Base-by-base conservation (phyloP, 495 filamentous ascomycete species). In the Letharia columbiana region DNA sequence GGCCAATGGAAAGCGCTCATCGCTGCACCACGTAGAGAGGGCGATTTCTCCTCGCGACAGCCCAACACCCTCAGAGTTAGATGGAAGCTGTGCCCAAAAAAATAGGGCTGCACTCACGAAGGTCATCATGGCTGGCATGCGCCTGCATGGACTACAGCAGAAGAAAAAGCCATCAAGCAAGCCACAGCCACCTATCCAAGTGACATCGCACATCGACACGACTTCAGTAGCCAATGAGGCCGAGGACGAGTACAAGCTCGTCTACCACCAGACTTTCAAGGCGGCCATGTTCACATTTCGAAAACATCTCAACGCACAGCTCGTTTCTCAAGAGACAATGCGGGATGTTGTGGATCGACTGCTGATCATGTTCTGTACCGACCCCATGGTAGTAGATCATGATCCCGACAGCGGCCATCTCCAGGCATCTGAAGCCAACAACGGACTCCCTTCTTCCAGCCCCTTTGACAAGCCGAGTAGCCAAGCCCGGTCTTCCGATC, bases 231-330 rank as follows among this genome's bases (percentile, higher is more conserved):
- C 63, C 0, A 69, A 72, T 0, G 80, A 83, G 1, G 39, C 45
- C 40, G 82, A 83, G 56, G 84, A 87, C 68, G 84, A 87, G 59
- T 88, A 85, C 72, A 88, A 87, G 71, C 69, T 80, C 12, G 81
- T 87, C 73, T 88, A 88, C 62, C 86, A 88, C 67, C 84, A 86
- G 59, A 84, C 83, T 0, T 87, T 82, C 67, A 86, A 85, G 66
- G 82, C 83, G 28, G 80, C 83, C 1, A 80, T 78, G 31, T 86
- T 87, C 70, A 81, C 84, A 8, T 78, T 87, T 37, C 77, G 85
- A 54, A 78, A 74, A 49, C 77, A 80, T 63, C 72, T 85, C 8
- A 37, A 62, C n/a, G 62, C 60, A 0, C 62, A 65, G 37, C 50
- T 67, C 1, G 67, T 82, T 18, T 65, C 72, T 44, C 66, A 71